Evolutionary conservation across 192 early-diverging fungal species (phyloP).

Genomic region (Dissophora globulifera): DNA sequence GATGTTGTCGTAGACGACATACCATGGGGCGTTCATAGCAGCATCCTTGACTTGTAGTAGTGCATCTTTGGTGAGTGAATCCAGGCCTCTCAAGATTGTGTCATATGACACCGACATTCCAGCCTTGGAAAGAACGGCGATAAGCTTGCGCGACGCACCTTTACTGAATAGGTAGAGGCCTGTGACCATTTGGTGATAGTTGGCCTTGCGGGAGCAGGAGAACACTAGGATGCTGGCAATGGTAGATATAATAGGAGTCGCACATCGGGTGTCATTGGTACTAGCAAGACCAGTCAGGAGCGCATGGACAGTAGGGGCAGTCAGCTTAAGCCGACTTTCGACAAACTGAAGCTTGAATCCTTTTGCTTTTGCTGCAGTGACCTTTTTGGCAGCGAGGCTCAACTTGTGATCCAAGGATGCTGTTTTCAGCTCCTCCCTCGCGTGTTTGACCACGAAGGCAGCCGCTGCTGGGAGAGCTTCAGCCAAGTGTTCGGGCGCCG

Average conservation of each 20-base stretch:
- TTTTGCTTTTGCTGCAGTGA: too few species aligned
- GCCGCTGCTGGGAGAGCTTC: too few species aligned
- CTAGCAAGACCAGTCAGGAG: too few species aligned
- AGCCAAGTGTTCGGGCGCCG: too few species aligned
- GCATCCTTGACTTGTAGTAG: not conserved
- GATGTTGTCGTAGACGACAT: constrained; percentile 26
- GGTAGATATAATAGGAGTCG: not conserved
- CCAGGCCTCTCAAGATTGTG: not conserved
- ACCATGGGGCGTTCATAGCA: not conserved
- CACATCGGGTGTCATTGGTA: too few species aligned
- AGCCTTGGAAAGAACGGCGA: constrained; percentile 3
- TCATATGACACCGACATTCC: constrained; percentile 1
- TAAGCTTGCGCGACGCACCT: not conserved
- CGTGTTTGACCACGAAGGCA: too few species aligned
- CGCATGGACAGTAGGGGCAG: too few species aligned
- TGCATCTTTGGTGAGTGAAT: not conserved
- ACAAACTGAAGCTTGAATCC: too few species aligned
- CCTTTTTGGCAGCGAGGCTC: too few species aligned
- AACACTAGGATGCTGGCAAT: constrained; percentile 1
- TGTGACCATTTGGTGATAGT: constrained; percentile 8
- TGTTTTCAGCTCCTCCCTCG: too few species aligned
- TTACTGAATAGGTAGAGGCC: constrained; percentile 5
- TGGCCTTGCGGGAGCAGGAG: not conserved
- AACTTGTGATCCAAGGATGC: too few species aligned
- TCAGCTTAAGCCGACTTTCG: too few species aligned